Evolutionary conservation across 257 asterid genomes (phyloP), one percentile per base, ranked within the genome.

Genomic region (Salvia miltiorrhiza): DNA sequence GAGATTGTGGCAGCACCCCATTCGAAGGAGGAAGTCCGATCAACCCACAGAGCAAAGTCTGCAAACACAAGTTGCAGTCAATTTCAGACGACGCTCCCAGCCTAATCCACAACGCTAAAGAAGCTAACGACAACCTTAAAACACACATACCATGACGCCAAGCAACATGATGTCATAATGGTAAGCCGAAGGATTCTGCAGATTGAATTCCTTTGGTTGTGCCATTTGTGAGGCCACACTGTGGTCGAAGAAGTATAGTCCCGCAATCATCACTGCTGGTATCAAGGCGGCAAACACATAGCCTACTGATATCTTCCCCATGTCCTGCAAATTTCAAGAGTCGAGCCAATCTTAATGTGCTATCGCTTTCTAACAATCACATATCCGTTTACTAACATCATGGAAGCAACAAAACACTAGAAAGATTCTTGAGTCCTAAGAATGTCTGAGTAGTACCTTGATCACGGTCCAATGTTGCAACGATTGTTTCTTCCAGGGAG

Each of bases 1-100:
- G 98, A 23, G 98, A 87, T 73, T 92, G 98, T 50, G 98, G 98
- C 77, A 92, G 94, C 47, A 92, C 98, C 5, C 98, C 98, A 35
- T 92, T 92, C 3, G 97, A 89, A 65, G 97, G 97, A 74, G 97
- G 97, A 70, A 92, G 79, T 72, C 97, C 97, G 24, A 92, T 85
- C 71, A 92, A 80, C 13, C 97, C 97, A n/a, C 96, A 89, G 54
- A 89, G 33, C 85, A 92, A 78, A 47, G 97, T 92, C 97, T 89
- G 82, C 19, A 63, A 63, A 32, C 28, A 76, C 9, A 67, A 12
- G 59, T 61, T 72, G 21, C 28, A 17, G 14, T 11, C 21, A 19
- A 5, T 30, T 10, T 17, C 48, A 35, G 4, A 55, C 21, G 11
- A 44, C 6, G 3, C 19, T 63, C 24, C 23, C 23, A 9, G 37